Evolutionary conservation across 2,329 filamentous ascomycete genomes (phyloP).

Genomic region (Trichocomaceae sp.): DNA sequence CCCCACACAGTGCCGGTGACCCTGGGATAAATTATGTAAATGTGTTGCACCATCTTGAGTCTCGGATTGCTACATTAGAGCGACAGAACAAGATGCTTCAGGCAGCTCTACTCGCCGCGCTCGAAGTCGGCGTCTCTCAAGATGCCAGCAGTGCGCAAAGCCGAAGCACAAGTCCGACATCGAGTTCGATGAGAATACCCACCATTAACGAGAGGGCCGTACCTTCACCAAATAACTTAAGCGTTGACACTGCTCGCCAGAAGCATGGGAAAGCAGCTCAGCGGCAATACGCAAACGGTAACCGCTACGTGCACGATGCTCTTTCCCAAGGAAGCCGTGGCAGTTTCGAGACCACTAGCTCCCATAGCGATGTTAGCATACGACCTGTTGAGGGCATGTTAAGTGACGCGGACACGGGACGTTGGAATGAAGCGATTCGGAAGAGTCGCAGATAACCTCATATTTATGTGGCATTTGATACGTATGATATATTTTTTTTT

Average conservation of each 20-base stretch:
- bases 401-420: constrained; percentile 26
- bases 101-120: constrained; percentile 35
- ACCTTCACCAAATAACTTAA: not conserved
- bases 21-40: constrained; percentile 18
- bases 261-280: not conserved
- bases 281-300: constrained; percentile 1
- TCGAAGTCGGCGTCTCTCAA: constrained; percentile 32
- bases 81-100: constrained; percentile 39
- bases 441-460: constrained; percentile 16
- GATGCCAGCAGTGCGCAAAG: constrained; percentile 23
- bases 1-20: constrained; percentile 19
- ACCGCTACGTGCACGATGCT: constrained; percentile 23
- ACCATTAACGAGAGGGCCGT: constrained; percentile 9
- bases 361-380: constrained; percentile 17
- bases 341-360: constrained; percentile 17
- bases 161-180: constrained; percentile 14
- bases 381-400: constrained; percentile 28
- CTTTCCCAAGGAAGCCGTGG: constrained; percentile 23
- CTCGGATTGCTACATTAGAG: constrained; percentile 34
- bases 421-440: constrained; percentile 21
- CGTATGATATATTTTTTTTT: not conserved
- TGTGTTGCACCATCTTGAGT: constrained; percentile 25
- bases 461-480: not conserved
- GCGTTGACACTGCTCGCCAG: not conserved
- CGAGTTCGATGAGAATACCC: constrained; percentile 3